Percentiles rank a stretch among this genome's conserved stretches.
Conservation (phyloP, 1,139 yeast species). For the Magnusiomyces clavatus region DNA sequence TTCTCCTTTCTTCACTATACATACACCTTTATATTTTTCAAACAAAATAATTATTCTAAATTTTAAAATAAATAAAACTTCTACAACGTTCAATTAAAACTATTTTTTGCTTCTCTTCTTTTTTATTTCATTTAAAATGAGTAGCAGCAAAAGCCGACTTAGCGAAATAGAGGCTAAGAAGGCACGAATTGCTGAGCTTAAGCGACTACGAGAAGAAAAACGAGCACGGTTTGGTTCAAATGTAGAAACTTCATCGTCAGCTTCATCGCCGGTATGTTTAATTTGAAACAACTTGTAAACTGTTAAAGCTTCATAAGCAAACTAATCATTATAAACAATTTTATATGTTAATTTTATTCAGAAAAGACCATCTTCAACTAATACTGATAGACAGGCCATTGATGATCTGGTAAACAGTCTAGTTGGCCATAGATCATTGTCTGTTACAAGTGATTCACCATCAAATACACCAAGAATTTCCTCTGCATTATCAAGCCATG, state of each 20-base stretch:
- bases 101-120: no score
- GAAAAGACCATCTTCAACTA: slow-evolving; percentile 7
- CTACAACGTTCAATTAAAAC: no score
- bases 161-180: slow-evolving; percentile 42
- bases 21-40: background rate
- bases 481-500: slow-evolving; percentile 1
- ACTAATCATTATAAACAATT: background rate
- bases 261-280: background rate
- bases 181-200: slow-evolving; percentile 40
- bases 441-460: background rate
- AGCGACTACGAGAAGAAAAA: slow-evolving; percentile 30
- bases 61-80: no score
- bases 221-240: slow-evolving; percentile 12
- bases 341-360: background rate
- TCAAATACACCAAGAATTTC: background rate
- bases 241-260: background rate
- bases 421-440: slow-evolving; percentile 13
- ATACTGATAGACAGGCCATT: slow-evolving; percentile 13
- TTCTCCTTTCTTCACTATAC: no score
- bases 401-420: slow-evolving; percentile 21
- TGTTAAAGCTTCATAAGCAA: background rate
- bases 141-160: no score
- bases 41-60: no score
- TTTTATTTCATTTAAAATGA: no score
- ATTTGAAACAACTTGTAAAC: background rate